Evolutionary conservation across 2,329 filamentous ascomycete species (phyloP), one percentile per base, ranked within the genome.

Genomic region (Fusarium sp.): DNA sequence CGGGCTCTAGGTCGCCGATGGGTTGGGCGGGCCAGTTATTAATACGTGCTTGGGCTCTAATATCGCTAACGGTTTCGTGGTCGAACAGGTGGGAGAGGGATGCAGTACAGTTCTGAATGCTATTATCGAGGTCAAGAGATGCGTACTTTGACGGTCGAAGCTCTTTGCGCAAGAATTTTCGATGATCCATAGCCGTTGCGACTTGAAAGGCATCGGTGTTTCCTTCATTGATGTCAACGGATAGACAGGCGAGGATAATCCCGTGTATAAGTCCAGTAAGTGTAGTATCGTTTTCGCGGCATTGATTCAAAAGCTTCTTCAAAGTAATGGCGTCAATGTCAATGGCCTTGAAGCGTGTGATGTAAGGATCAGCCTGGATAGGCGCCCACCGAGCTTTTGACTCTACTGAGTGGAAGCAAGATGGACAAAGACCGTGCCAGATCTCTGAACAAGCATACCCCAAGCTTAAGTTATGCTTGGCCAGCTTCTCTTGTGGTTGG

Each of bases 401-500:
- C 6, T 37, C 32, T 7, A 13, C 15, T 2, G 64, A 68, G 2
- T 28, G 2, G 7, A 68, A 42, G 5, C 18, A 25, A 6, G 64
- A 47, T 0, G 65, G 65, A 6, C 47, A 28, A 15, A 68, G 32
- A 2, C 11, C 42, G 0, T 68, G 65, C 65, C 65, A 68, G 3
- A 68, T 43, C 6, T 63, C 56, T 5, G 64, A 68, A 3, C 40
- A 25, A 0, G 64, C 56, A 33, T 38, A 68, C 1, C 64, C 47
- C 1, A 54, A 44, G 6, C 64, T 68, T 3, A 68, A 21, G 15
- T 47, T 53, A 30, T 68, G 42, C 19, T 68, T 68, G 13, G 57
- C 64, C 0, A 68, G 37, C 2, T 49, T 63, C 28, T 68, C 65
- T 19, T 68, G 64, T 1, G 64, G 64, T 3, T 68, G 65, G 1